Evolutionary conservation across 2,329 filamentous ascomycete species (phyloP).

Genomic region (Graphilbum ipis-grandicollis): DNA sequence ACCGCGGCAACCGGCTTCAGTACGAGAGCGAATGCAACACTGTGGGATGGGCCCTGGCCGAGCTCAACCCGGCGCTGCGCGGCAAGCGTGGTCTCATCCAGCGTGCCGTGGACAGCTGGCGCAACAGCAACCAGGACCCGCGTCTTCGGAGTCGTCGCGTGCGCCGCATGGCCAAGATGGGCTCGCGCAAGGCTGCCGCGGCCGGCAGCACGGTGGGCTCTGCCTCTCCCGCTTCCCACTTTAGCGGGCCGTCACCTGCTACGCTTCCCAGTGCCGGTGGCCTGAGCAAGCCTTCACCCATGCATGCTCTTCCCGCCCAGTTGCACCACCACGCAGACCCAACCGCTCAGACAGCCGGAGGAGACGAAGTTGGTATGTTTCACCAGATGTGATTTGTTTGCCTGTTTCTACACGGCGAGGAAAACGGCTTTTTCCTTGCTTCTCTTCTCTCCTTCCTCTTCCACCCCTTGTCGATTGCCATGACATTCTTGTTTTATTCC

Average conservation of each 20-base stretch:
- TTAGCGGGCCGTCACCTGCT: conserved; percentile 28
- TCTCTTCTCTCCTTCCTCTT: background rate
- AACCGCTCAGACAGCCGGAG: conserved; percentile 40
- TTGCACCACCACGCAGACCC: conserved; percentile 64
- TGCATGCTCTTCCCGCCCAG: conserved; percentile 39
- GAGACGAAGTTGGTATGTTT: conserved; percentile 95
- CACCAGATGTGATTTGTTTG: conserved; percentile 60
- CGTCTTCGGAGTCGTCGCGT: conserved; percentile 80
- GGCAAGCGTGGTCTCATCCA: conserved; percentile 94
- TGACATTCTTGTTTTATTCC: background rate
- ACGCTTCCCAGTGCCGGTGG: conserved; percentile 39
- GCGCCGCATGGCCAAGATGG: conserved; percentile 90
- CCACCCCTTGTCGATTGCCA: background rate
- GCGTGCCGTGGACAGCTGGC: conserved; percentile 93
- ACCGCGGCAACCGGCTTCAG: conserved; percentile 83
- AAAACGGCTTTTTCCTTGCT: conserved; percentile 2
- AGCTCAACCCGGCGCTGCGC: conserved; percentile 77
- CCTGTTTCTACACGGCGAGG: background rate
- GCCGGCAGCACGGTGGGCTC: conserved; percentile 4
- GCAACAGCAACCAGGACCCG: conserved; percentile 96
- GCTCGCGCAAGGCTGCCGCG: conserved; percentile 50
- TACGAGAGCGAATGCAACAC: conserved; percentile 99
- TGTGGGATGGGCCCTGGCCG: conserved; percentile 96
- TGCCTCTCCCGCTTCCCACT: conserved; percentile 6
- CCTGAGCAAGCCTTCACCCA: conserved; percentile 42